Base-by-base conservation (phyloP, 176 grass and related monocot species). In the Musa schizocarpa region DNA sequence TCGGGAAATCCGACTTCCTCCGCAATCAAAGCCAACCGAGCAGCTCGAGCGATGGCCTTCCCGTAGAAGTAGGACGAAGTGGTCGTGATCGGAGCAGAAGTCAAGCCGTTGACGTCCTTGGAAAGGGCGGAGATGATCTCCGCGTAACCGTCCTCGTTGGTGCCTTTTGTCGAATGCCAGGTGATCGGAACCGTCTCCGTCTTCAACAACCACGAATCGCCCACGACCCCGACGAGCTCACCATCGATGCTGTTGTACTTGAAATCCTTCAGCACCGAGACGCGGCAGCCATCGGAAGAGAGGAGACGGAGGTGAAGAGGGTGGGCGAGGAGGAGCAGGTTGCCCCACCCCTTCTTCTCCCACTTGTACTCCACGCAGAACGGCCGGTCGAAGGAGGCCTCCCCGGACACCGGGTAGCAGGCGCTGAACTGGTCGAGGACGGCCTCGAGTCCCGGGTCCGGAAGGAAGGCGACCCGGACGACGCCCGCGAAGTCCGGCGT, bases 31-130 rank as follows among this genome's bases (percentile, higher is more conserved):
- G 86, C 84, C 21, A 99, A 79, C 68, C 95, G 76, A 20, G 95
- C 90, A 65, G 86, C 95, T 50, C 95, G 78, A 20, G 95, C 95
- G 19, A 99, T 62, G 8, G 74, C 82, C 86, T 99, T 99, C 4
- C 95, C 95, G 65, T 94, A 99, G 78, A 94, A 99, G 81, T 99
- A 99, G 13, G 95, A 99, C 1, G 95, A 99, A 1, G 88, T 76
- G 55, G 90, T 99, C 0, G 86, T 79, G 75, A 98, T 86, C 17
- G 77, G 67, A 19, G 63, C 63, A 54, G 84, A 84, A 13, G 66
- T 62, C 0, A 94, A 86, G 27, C 55, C 76, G 21, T 82, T 86
- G 52, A 89, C 90, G 67, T 98, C 95, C 72, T 79, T 73, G 75
- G 63, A 79, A 3, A 98, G 86, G 72, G 86, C 86, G 43, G 86